Evolutionary conservation across 176 grass and related monocot genomes (phyloP), one percentile per base, ranked within the genome.

Genomic region (Chloris gayana): DNA sequence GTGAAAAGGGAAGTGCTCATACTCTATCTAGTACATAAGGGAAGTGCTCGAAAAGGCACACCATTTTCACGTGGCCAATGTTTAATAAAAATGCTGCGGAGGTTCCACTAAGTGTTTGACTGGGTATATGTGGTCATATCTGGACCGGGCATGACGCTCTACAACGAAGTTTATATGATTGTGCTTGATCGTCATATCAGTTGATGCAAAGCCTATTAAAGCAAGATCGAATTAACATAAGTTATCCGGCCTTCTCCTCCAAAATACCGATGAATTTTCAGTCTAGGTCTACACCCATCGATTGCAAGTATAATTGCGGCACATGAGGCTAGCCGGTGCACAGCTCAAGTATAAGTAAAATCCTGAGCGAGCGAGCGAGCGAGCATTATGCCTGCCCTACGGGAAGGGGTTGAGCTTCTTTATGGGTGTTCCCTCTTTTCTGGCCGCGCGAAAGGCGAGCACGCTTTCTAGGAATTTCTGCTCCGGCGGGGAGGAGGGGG

Each of bases 401-500:
- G 8, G 8, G 8, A 4, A 39, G 8, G 6, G 37, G 37, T 7
- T 7, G 37, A 7, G 6, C 9, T 42, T 70, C 18, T 22, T 25
- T 26, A 67, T 78, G 76, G 17, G 5, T 87, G 85, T 65, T 38
- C 53, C 24, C 37, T 38, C 34, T 58, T 71, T 76, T 26, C 9
- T 37, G 83, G 77, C 18, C 9, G 57, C 49, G 72, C 7, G 78
- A 89, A 89, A 80, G 78, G 77, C 29, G 47, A 66, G 64, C 78
- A 49, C 31, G 78, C 78, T 89, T 89, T 89, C 87, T 77, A 70
- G 87, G 82, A 89, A 81, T n/a, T 71, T 71, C 57, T 89, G 78
- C 50, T 89, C 83, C 65, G 56, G n/a, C 18, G 46, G 22, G 32
- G 82, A 71, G 82, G 77, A 1, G 41, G 59, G 26, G 50, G 12